A percentile compares a stretch with the other conserved stretches of the same genome.
phyloP scores from a whole-genome alignment of 768 basidiomycete species.

The Macrocybe gigantea region DNA sequence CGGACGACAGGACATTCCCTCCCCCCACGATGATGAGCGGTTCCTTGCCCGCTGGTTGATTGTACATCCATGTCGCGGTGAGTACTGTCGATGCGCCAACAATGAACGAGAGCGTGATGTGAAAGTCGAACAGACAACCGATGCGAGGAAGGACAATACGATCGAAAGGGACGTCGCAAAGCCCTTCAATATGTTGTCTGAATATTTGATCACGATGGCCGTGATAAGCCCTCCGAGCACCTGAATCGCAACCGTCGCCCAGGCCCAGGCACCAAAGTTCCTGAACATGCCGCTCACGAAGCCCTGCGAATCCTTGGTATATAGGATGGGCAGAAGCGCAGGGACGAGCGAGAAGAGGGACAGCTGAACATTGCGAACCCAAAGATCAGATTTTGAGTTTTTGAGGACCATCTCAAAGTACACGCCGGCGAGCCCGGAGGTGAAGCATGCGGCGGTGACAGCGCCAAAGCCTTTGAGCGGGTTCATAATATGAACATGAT shows the following conservation, averaged over 20 bases:
- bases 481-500: slow-evolving; percentile 71
- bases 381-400: slow-evolving; percentile 75
- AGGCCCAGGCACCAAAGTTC: slow-evolving; percentile 93
- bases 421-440: slow-evolving; percentile 85
- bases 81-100: slow-evolving; percentile 85
- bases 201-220: slow-evolving; percentile 95
- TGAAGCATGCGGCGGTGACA: slow-evolving; percentile 81
- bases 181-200: slow-evolving; percentile 94
- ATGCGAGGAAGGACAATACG: slow-evolving; percentile 91
- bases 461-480: slow-evolving; percentile 79
- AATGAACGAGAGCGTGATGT: slow-evolving; percentile 81
- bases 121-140: slow-evolving; percentile 89
- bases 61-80: slow-evolving; percentile 92
- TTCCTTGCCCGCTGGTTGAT: slow-evolving; percentile 50
- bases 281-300: slow-evolving; percentile 61
- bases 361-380: slow-evolving; percentile 88
- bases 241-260: slow-evolving; percentile 87
- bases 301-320: slow-evolving; percentile 37
- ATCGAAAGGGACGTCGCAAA: slow-evolving; percentile 95
- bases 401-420: slow-evolving; percentile 95
- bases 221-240: slow-evolving; percentile 93
- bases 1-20: no score
- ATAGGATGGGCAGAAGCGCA: slow-evolving; percentile 78
- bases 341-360: slow-evolving; percentile 89
- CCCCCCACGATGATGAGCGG: slow-evolving; percentile 14